phyloP scores from a whole-genome alignment of 768 basidiomycete species.

The Tulasnella calospora region DNA sequence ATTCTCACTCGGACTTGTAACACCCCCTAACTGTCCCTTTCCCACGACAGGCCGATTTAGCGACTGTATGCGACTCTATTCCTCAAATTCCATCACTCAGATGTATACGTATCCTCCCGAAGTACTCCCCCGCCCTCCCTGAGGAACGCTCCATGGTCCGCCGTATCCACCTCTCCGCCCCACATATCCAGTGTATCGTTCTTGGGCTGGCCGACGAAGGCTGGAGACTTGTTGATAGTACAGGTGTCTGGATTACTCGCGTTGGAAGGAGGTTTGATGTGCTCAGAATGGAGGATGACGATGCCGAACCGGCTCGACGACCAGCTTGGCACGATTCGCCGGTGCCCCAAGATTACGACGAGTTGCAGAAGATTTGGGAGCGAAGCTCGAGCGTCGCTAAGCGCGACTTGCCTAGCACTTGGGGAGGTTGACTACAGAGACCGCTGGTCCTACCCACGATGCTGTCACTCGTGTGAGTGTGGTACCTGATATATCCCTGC shows the following conservation, averaged over 20 bases:
- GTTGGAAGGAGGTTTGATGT: background rate
- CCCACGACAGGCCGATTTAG: background rate
- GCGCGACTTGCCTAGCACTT: background rate
- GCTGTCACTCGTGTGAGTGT: background rate
- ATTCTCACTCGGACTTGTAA: background rate
- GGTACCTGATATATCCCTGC: background rate
- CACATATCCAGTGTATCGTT: background rate
- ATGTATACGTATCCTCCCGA: background rate
- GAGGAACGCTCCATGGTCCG: background rate
- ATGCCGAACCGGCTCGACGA: background rate
- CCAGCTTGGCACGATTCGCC: background rate
- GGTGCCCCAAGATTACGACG: background rate
- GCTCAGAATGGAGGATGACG: background rate
- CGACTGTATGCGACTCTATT: background rate
- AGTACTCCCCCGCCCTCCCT: background rate
- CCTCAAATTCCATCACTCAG: background rate
- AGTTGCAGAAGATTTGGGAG: background rate
- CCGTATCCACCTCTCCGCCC: background rate
- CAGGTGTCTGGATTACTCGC: background rate
- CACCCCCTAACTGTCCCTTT: background rate
- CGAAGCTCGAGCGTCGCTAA: background rate
- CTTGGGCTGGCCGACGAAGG: background rate
- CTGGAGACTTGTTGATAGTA: background rate
- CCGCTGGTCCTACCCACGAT: background rate
- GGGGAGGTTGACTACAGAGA: background rate